Evolutionary conservation across 352 stramenopile genomes (phyloP), one percentile per base, ranked within the genome.

Genomic region (Phytophthora cryptogea): DNA sequence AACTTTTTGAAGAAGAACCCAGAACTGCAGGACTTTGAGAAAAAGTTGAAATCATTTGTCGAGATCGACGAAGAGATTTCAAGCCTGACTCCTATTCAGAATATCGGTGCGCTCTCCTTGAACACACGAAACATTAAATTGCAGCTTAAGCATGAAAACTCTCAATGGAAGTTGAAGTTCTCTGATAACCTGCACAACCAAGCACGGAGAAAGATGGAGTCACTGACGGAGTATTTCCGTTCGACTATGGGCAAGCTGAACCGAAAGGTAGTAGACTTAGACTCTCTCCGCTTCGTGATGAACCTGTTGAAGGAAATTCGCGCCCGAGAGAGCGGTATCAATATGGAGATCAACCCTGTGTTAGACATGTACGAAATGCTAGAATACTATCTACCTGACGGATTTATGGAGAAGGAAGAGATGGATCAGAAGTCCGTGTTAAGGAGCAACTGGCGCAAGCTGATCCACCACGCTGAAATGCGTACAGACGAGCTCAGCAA

Each of bases 321-420:
- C n/a, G 91, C 97, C 16, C 87, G 96, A 23, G 97, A 99, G 59
- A 98, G 93, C 45, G 94, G 90, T 5, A 99, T 99, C 71, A 97
- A 99, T 44, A 98, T 98, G 88, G 97, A 99, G 68, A 99, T 99
- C 59, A 95, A 96, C 41, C 96, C 97, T 3, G 96, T 99, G 39
- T 84, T 99, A 47, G 96, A 99, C 46, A 99, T 99, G 97, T 99
- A 99, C 80, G 90, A 94, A 51, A 98, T 99, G 93, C 83, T 99
- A 16, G 91, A 98, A 66, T 94, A 94, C 36, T 98, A 97, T 55
- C 41, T 97, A 1, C 89, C 93, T 3, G 84, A 96, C 26, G 93
- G 92, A 3, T 99, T 99, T 69, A 99, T 99, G 95, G 96, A 99
- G 58, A 99, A 99, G 63, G 95, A 99, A 62, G 97, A 99, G 66